These are phyloP conservation scores for Triticum urartu DNA, from an alignment of 176 grass and related monocot species.

Conservation along the genomic window DNA sequence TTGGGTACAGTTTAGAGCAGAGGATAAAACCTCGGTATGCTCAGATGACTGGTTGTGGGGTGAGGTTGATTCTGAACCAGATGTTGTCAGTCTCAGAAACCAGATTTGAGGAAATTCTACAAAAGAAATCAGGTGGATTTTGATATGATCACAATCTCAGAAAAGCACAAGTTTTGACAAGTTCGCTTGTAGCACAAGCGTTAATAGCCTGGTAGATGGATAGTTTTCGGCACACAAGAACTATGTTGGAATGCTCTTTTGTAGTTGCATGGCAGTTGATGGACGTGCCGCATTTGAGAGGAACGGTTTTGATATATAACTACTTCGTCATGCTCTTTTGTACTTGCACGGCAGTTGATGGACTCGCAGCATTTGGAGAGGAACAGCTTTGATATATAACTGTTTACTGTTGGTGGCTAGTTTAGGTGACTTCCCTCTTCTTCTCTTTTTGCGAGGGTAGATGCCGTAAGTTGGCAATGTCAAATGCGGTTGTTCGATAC, in stretches of 20 bases:
- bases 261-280: neutral
- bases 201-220: neutral
- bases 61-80: conserved; percentile 74
- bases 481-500: too few relatives aligned
- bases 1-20: conserved; percentile 68
- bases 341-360: neutral
- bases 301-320: too few relatives aligned
- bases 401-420: too few relatives aligned
- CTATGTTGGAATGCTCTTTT: neutral
- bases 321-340: neutral
- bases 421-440: too few relatives aligned
- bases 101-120: conserved; percentile 64
- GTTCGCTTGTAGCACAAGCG: too few relatives aligned
- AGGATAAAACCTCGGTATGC: conserved; percentile 80
- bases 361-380: neutral
- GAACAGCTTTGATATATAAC: neutral
- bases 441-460: too few relatives aligned
- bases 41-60: conserved; percentile 51
- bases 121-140: conserved; percentile 44
- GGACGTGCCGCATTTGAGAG: neutral
- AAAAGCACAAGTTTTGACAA: neutral
- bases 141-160: conserved; percentile 22
- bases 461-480: too few relatives aligned
- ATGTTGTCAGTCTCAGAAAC: conserved; percentile 59
- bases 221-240: neutral